Evolutionary conservation across 208 protist species (phyloP), one percentile per base, ranked within the genome.

Genomic region (Leishmania lainsoni): DNA sequence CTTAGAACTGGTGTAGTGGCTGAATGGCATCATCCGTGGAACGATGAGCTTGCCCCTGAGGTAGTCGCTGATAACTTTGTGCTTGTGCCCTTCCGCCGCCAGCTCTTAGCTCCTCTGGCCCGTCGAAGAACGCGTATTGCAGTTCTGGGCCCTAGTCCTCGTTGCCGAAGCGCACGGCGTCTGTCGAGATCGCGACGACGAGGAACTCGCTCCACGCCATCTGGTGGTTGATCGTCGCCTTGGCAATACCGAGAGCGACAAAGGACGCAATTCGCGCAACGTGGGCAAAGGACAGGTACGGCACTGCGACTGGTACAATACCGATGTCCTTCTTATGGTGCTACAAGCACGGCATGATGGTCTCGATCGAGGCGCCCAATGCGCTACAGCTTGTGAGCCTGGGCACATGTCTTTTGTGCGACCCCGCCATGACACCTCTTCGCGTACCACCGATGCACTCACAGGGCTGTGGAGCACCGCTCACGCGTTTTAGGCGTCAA

Each of bases 161-260:
- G 56, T 80, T 76, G 48, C 78, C 83, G 75, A 80, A 86, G 75
- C 83, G 70, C 73, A 81, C 83, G 39, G 83, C 83, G 42, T 83
- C 83, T 20, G 79, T 86, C n/a, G 83, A 83, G 69, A 86, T 83
- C 20, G 83, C 83, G 35, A 86, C 48, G 45, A 79, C 83, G 54
- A 83, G 78, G 69, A 83, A 78, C 35, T 52, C 39, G 52, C 83
- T 78, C 83, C 83, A 86, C 75, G 63, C n/a, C 76, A 83, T 71
- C 39, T 80, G 42, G 65, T 71, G 83, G 5, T 71, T 68, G 74
- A 66, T 17, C 68, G 72, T 76, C 54, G 75, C 76, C 63, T 80
- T 77, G 9, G 69, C 83, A n/a, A 83, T 73, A 20, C 79, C 73
- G 52, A n/a, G 26, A 20, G 59, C 79, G 39, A 83, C 70, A 59